These are phyloP conservation scores for Chrysanthemum makinoi DNA, from an alignment of 129 eudicot genomes.

Conservation along the genomic window DNA sequence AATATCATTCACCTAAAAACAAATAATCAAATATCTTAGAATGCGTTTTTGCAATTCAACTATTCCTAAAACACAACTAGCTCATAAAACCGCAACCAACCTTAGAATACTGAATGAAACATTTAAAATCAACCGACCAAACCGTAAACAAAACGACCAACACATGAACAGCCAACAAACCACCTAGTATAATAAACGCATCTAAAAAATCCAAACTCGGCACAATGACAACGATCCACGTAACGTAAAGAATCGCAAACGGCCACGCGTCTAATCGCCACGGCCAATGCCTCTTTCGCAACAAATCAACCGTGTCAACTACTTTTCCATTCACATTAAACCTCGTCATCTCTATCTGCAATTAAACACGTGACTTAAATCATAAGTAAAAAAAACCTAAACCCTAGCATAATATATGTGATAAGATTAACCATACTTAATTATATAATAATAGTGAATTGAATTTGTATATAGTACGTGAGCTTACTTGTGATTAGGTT, in stretches of 20 bases:
- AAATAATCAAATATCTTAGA: neutral
- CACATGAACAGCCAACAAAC: slow-evolving; percentile 44
- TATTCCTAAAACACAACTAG: neutral
- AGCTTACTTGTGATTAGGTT: neutral
- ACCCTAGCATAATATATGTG: neutral
- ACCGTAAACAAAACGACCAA: slow-evolving; percentile 80
- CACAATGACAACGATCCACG: slow-evolving; percentile 50
- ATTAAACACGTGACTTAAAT: slow-evolving; percentile 6
- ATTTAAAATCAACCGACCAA: slow-evolving; percentile 91
- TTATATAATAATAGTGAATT: neutral
- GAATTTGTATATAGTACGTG: neutral
- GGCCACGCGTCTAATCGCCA: slow-evolving; percentile 90
- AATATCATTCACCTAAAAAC: slow-evolving; percentile 68
- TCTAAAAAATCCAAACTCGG: slow-evolving; percentile 69
- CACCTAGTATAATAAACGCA: slow-evolving; percentile 59
- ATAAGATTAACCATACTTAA: too few relatives aligned
- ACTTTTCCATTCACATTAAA: slow-evolving; percentile 82
- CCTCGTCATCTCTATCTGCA: slow-evolving; percentile 50
- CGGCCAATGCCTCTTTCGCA: slow-evolving; percentile 56
- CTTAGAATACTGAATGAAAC: slow-evolving; percentile 74
- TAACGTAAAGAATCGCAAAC: slow-evolving; percentile 57
- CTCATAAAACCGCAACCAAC: slow-evolving; percentile 23
- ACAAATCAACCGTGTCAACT: slow-evolving; percentile 75
- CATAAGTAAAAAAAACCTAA: neutral
- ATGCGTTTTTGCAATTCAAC: too few relatives aligned